These are phyloP conservation scores for Fraxinus paxiana DNA, from an alignment of 305 asterid genomes.

Conservation along the genomic window DNA sequence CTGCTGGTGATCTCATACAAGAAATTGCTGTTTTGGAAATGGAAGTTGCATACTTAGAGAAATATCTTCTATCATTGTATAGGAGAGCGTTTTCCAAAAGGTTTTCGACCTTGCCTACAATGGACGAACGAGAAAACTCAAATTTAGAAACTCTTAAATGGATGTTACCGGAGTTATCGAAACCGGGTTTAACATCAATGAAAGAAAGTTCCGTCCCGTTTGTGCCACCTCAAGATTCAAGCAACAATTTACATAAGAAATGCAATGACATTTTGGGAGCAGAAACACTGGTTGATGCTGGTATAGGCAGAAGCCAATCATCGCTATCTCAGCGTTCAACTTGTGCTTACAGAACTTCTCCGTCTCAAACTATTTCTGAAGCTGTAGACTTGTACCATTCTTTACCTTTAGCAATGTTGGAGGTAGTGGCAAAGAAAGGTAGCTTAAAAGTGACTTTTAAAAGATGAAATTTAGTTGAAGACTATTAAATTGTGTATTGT, in stretches of 20 bases:
- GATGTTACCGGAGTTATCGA: conserved; percentile 23
- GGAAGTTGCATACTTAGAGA: conserved; percentile 66
- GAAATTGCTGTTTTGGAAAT: conserved; percentile 69
- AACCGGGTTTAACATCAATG: conserved; percentile 26
- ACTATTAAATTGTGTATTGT: not conserved
- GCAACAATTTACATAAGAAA: conserved; percentile 11
- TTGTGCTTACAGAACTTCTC: conserved; percentile 48
- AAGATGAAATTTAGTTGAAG: not conserved
- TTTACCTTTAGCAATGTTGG: conserved; percentile 75
- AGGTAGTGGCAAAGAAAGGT: conserved; percentile 40
- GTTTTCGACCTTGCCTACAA: conserved; percentile 29
- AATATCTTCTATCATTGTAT: conserved; percentile 73
- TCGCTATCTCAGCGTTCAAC: conserved; percentile 75
- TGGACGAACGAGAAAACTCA: conserved; percentile 22
- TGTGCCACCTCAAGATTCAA: conserved; percentile 25
- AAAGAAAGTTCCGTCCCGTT: conserved; percentile 21
- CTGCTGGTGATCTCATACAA: conserved; percentile 66
- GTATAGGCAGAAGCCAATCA: conserved; percentile 70
- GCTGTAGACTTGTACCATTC: conserved; percentile 69
- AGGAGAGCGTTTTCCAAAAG: conserved; percentile 46
- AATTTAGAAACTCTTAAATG: conserved; percentile 22
- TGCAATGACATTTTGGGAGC: conserved; percentile 36
- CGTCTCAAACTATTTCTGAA: conserved; percentile 35
- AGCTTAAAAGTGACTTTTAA: not conserved
- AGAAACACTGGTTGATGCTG: conserved; percentile 45